Evolutionary conservation across 2,329 filamentous ascomycete genomes (phyloP).

Genomic region (Xylariaceae sp.): DNA sequence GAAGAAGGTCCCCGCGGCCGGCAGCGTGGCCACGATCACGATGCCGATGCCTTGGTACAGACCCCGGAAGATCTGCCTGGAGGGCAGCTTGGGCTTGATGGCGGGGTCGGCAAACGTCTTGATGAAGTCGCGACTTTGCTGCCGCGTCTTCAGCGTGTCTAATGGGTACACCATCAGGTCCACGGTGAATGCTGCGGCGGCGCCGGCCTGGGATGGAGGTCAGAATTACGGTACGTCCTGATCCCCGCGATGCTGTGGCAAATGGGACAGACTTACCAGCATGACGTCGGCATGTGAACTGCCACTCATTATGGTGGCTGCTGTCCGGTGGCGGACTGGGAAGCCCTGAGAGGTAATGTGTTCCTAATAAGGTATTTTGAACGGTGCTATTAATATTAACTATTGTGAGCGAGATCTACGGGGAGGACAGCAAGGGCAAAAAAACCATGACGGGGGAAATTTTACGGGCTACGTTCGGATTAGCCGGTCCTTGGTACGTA

Average conservation of each 20-base stretch:
- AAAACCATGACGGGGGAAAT: too few relatives aligned
- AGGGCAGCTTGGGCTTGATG: constrained; percentile 55
- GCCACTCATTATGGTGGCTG: constrained; percentile 29
- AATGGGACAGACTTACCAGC: constrained; percentile 27
- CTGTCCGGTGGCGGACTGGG: constrained; percentile 2
- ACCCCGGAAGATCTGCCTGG: constrained; percentile 59
- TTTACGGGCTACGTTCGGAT: too few relatives aligned
- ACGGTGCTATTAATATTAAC: constrained; percentile 1
- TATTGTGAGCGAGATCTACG: background rate
- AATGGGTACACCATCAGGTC: constrained; percentile 85
- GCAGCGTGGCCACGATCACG: constrained; percentile 83
- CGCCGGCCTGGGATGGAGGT: constrained; percentile 66
- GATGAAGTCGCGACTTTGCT: constrained; percentile 77
- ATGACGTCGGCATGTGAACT: constrained; percentile 35
- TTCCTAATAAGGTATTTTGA: background rate
- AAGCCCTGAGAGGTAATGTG: background rate
- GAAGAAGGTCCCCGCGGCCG: constrained; percentile 83
- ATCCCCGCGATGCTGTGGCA: background rate
- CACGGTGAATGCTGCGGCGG: constrained; percentile 81
- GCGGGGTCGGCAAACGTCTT: constrained; percentile 63
- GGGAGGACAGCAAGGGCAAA: constrained; percentile 9
- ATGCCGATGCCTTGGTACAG: constrained; percentile 88
- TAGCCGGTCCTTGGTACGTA: too few relatives aligned
- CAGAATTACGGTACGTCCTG: constrained; percentile 8
- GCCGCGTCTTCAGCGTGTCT: constrained; percentile 86